Base-by-base conservation (phyloP, 306 rosid species). In the Pyrus bretschneideri region DNA sequence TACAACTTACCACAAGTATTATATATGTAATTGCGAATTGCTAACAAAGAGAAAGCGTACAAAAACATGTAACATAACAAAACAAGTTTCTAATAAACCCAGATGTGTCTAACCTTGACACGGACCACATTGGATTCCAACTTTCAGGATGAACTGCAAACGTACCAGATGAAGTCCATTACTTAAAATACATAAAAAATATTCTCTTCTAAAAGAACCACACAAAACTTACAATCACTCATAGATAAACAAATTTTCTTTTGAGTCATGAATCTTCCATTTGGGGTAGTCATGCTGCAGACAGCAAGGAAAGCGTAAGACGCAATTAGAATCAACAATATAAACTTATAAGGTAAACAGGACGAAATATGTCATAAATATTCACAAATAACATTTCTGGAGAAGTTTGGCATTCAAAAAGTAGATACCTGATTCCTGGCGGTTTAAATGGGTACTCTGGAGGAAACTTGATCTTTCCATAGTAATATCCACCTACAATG, bases 51-150 rank as follows among this genome's bases (percentile, higher is more conserved):
- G 70, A 57, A 17, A 77, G 80, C 38, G 67, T 46, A 44, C 31
- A 18, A 67, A 51, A 69, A 70, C 35, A 65, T 5, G 17, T 42
- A 65, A 23, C 17, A 38, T n/a, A 49, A 63, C 13, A 81, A 38
- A 77, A 58, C 27, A 64, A 19, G 69, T 33, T 46, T 23, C 42
- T 52, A 44, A 59, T 3, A 55, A 70, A 73, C 63, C 51, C 58
- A 54, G 27, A 79, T 21, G 58, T n/a, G 46, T 59, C 93, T 83
- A 78, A 95, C 99, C 97, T 95, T 72, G 99, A 90, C 19, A 91
- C 98, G 11, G 98, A 95, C 99, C 99, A 95, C 98, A 95, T 91
- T 18, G 99, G 99, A 88, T 95, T 95, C 99, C 99, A 95, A 87
- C 89, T 90, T 86, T 95, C 99, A 6, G 99, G 99, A 86, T 95